Percentiles rank a stretch among this genome's conserved stretches.
Evolutionary conservation across 1,139 yeast species (phyloP).

Genomic region (Protomyces inundatus): DNA sequence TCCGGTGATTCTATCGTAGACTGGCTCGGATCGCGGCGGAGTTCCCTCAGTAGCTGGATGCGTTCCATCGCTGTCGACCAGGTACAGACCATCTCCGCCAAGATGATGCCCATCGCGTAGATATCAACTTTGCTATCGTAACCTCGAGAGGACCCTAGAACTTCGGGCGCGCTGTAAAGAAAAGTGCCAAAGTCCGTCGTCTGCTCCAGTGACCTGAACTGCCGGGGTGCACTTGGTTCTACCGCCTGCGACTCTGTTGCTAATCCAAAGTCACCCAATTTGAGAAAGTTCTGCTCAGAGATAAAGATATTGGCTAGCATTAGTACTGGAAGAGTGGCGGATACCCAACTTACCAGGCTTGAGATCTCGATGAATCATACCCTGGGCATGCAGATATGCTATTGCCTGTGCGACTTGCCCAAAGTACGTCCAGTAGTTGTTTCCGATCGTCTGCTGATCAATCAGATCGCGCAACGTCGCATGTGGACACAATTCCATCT

Average conservation of each 20-base stretch:
- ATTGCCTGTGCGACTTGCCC: conserved; percentile 88
- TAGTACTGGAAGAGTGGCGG: background rate
- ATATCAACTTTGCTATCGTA: conserved; percentile 56
- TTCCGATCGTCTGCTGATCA: conserved; percentile 66
- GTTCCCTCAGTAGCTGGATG: conserved; percentile 57
- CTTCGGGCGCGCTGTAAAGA: conserved; percentile 85
- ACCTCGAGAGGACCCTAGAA: background rate
- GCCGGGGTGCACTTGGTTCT: conserved; percentile 7
- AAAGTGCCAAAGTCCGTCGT: conserved; percentile 62
- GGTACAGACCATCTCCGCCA: conserved; percentile 87
- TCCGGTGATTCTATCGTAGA: conserved; percentile 63
- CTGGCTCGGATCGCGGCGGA: conserved; percentile 47
- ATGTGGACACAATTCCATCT: conserved; percentile 98
- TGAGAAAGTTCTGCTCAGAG: conserved; percentile 79
- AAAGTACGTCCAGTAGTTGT: conserved; percentile 83
- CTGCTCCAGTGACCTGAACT: conserved; percentile 38
- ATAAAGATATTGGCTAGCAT: conserved; percentile 81
- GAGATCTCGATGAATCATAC: conserved; percentile 89
- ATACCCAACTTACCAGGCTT: conserved; percentile 46
- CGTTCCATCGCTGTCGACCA: conserved; percentile 90
- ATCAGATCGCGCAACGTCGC: conserved; percentile 81
- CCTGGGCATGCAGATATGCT: conserved; percentile 84
- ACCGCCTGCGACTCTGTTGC: conserved; percentile 47
- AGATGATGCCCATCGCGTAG: conserved; percentile 89
- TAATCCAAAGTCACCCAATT: conserved; percentile 94